phyloP scores from a whole-genome alignment of 495 filamentous ascomycete genomes.

The Penicillium arizonense region DNA sequence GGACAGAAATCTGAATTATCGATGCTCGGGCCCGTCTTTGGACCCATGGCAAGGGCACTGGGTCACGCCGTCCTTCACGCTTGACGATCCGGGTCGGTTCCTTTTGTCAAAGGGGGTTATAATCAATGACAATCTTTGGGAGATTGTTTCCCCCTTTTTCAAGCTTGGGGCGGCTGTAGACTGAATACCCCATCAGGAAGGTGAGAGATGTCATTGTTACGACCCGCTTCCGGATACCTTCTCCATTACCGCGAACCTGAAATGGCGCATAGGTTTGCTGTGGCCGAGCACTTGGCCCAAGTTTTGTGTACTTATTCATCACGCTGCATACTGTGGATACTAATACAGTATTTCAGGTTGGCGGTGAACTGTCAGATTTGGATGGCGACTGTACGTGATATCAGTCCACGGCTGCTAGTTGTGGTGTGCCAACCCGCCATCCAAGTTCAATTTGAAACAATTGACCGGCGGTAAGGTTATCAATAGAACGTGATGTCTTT shows the following conservation, averaged over 20 bases:
- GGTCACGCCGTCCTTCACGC: neutral
- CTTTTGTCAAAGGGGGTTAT: neutral
- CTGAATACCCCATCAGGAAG: slow-evolving; percentile 11
- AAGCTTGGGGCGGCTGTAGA: neutral
- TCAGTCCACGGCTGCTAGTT: too few relatives aligned
- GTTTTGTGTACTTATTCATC: too few relatives aligned
- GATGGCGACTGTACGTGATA: too few relatives aligned
- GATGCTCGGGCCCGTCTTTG: neutral
- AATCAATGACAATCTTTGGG: neutral
- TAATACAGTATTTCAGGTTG: too few relatives aligned
- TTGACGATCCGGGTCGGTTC: neutral
- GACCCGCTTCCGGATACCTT: neutral
- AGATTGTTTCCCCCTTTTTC: neutral
- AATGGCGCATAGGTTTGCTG: too few relatives aligned
- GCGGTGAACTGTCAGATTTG: too few relatives aligned
- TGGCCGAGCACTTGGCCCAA: too few relatives aligned
- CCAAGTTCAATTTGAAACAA: too few relatives aligned
- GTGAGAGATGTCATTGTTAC: neutral
- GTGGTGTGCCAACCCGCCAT: too few relatives aligned
- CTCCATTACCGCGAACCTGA: neutral
- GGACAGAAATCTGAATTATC: neutral
- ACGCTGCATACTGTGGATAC: too few relatives aligned
- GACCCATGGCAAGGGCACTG: neutral
- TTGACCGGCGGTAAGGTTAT: too few relatives aligned
- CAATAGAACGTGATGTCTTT: too few relatives aligned